Percentiles rank a stretch among this genome's conserved stretches.
Evolutionary conservation across 108 stramenopile genomes (phyloP).

Genomic region (Mayamaea pseudoterrestris): DNA sequence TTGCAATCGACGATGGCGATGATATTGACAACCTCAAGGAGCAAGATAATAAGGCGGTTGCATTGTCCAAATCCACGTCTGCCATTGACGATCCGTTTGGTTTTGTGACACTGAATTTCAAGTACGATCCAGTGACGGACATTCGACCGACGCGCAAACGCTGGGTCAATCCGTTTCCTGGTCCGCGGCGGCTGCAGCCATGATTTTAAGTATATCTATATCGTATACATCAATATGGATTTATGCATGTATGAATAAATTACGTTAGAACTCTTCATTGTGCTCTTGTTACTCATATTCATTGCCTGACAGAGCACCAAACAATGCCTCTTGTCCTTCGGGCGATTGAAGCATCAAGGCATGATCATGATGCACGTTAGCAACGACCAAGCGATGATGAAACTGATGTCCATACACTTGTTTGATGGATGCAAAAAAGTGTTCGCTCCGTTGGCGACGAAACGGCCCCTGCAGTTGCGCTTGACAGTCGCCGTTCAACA

Average conservation of each 20-base stretch:
- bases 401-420: slow-evolving; percentile 10
- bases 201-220: too few species aligned
- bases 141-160: slow-evolving; percentile 28
- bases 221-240: too few species aligned
- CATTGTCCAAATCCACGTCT: neutral
- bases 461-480: slow-evolving; percentile 53
- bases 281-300: too few species aligned
- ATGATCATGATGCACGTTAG: slow-evolving; percentile 65
- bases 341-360: slow-evolving; percentile 53
- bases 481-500: slow-evolving; percentile 31
- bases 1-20: slow-evolving; percentile 10
- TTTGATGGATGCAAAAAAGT: slow-evolving; percentile 18
- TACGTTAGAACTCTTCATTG: neutral
- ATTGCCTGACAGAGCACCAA: too few species aligned
- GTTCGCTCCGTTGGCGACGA: slow-evolving; percentile 38
- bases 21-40: neutral
- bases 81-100: neutral
- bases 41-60: neutral
- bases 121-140: slow-evolving; percentile 19
- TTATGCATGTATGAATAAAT: too few species aligned
- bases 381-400: slow-evolving; percentile 38
- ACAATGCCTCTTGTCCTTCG: slow-evolving; percentile 37
- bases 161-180: slow-evolving; percentile 34
- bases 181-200: too few species aligned
- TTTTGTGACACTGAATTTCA: neutral